Evolutionary conservation across 2,329 filamentous ascomycete species (phyloP), one percentile per base, ranked within the genome.

Genomic region (Alternaria sp.): DNA sequence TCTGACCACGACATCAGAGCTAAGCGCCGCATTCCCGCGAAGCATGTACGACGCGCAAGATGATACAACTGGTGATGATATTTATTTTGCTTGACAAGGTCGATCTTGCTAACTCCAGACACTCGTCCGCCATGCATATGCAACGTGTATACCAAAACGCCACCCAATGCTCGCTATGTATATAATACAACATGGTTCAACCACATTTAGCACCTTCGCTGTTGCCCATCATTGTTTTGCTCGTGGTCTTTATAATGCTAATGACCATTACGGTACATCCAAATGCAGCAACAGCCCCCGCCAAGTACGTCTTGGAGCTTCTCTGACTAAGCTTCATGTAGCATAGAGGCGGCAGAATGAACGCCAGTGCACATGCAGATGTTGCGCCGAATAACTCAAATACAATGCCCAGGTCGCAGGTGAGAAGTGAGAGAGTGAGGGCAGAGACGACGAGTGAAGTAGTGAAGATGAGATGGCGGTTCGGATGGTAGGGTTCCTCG

Each of bases 311-410:
- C 76, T 86, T 89, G 84, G 89, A 91, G 72, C 87, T 89, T 60
- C 88, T 93, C 59, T 89, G 93, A 68, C 92, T 94, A 61, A 99
- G 83, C 81, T 96, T 97, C 74, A 99, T 91, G 78, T 95, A 99
- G 80, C 95, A 99, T 57, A 98, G 82, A 26, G 95, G 95, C 63
- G 95, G 95, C 61, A 99, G 82, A 49, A 99, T 97, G 76, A 98
- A 99, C 0, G 95, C 95, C 78, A 99, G 85, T 7, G 93, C 93
- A 70, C 94, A 95, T 3, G 95, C 95, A 75, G 92, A 96, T 36
- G 95, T 99, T 7, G 95, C 93, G 63, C 95, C 95, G 59, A 99
- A 95, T 18, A 99, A 84, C 81, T 99, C 95, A 74, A 99, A 97
- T 1, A 99, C 94, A 44, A 92, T 88, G 53, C 95, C 95, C 4